Percentiles rank a stretch among this genome's conserved stretches.
phyloP scores from a whole-genome alignment of 139 green algal genomes.

The Pycnococcus provasolii region DNA sequence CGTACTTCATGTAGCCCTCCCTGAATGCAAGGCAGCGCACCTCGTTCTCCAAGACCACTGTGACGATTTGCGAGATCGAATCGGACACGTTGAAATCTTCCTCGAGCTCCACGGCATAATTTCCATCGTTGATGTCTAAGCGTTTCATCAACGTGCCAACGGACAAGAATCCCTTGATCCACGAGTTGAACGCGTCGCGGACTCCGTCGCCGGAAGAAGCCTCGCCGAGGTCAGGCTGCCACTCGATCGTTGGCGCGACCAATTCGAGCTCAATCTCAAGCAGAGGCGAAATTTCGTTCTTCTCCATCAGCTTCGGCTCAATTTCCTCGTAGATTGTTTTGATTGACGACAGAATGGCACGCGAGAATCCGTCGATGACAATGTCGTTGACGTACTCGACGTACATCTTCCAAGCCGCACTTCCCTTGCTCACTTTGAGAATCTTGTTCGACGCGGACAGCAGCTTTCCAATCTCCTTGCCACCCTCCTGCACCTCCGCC shows the following conservation, averaged over 20 bases:
- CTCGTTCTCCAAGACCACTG: constrained; percentile 50
- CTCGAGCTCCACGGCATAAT: constrained; percentile 77
- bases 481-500: constrained; percentile 52
- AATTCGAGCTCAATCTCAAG: constrained; percentile 75
- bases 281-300: constrained; percentile 52
- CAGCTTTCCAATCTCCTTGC: constrained; percentile 69
- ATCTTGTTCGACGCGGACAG: constrained; percentile 58
- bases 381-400: constrained; percentile 69
- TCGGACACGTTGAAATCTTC: constrained; percentile 67
- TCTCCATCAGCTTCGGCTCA: constrained; percentile 49
- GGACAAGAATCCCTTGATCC: constrained; percentile 62
- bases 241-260: constrained; percentile 59
- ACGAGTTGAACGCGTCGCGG: constrained; percentile 59
- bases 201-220: constrained; percentile 34
- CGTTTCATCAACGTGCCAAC: constrained; percentile 63
- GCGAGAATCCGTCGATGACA: constrained; percentile 63
- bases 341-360: constrained; percentile 50
- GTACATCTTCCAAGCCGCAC: constrained; percentile 59
- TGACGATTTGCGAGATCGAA: constrained; percentile 47
- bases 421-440: constrained; percentile 61
- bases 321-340: constrained; percentile 46
- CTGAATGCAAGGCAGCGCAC: constrained; percentile 61
- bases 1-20: constrained; percentile 51
- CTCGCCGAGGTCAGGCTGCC: constrained; percentile 60
- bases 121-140: constrained; percentile 67